Percentiles rank a stretch among this genome's conserved stretches.
These are phyloP conservation scores for Calonectria crousiana DNA, from an alignment of 2,329 filamentous ascomycete genomes.

Conservation along the genomic window DNA sequence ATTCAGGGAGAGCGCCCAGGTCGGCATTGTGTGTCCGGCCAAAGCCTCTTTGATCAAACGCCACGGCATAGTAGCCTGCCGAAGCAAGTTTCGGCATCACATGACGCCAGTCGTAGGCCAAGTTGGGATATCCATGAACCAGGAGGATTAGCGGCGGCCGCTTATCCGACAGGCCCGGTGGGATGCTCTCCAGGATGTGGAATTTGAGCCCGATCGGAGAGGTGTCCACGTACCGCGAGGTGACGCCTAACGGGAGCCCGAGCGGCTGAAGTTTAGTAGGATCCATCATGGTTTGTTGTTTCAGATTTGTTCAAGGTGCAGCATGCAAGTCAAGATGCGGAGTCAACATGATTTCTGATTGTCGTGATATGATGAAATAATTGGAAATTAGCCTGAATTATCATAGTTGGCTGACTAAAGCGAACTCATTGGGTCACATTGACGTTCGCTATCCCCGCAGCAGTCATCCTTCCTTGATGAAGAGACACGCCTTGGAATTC, in stretches of 20 bases:
- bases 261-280: background rate
- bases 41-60: background rate
- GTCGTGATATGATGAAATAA: background rate
- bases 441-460: background rate
- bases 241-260: background rate
- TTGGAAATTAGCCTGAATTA: background rate
- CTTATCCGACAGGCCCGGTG: background rate
- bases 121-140: background rate
- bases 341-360: background rate
- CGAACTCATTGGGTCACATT: background rate
- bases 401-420: background rate
- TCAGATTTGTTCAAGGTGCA: too few species aligned
- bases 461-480: background rate
- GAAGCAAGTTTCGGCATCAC: background rate
- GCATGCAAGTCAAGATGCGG: background rate
- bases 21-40: background rate
- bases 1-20: background rate
- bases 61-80: background rate
- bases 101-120: slow-evolving; percentile 2
- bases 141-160: background rate
- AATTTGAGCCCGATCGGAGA: background rate
- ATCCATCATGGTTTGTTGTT: background rate
- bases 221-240: background rate
- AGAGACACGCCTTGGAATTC: background rate
- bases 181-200: background rate